A percentile compares a stretch with the other conserved stretches of the same genome.
Conservation (phyloP, 2,329 filamentous ascomycete genomes). For the Aspergillus fumigatiaffinis region DNA sequence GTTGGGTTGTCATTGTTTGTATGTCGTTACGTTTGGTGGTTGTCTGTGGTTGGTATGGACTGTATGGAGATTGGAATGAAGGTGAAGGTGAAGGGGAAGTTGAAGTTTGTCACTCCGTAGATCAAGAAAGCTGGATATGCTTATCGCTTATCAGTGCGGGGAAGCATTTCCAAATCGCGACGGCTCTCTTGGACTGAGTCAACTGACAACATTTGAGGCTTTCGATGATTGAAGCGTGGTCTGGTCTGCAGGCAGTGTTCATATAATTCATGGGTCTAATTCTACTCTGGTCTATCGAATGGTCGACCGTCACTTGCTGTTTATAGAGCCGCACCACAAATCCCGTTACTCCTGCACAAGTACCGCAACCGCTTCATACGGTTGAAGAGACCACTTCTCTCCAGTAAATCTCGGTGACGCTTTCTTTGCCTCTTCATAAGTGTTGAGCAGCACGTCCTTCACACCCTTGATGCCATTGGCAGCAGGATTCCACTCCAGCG, state of each 20-base stretch:
- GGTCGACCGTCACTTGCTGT: neutral
- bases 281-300: neutral
- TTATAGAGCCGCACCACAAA: neutral
- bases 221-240: neutral
- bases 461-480: constrained; percentile 23
- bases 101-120: neutral
- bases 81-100: neutral
- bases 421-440: constrained; percentile 21
- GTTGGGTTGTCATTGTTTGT: neutral
- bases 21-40: neutral
- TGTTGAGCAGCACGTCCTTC: constrained; percentile 30
- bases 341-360: constrained; percentile 15
- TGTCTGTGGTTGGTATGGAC: neutral
- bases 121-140: neutral
- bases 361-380: constrained; percentile 32
- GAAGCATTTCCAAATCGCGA: neutral
- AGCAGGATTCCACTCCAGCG: constrained; percentile 29
- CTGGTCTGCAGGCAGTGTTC: neutral
- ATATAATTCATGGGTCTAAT: neutral
- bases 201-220: too few species aligned
- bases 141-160: neutral
- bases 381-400: constrained; percentile 28
- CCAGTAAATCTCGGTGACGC: constrained; percentile 20
- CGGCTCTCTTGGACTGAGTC: neutral
- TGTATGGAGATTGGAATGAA: neutral